Evolutionary conservation across 805 yeast genomes (phyloP).

Genomic region (Cephaloascus albidus): DNA sequence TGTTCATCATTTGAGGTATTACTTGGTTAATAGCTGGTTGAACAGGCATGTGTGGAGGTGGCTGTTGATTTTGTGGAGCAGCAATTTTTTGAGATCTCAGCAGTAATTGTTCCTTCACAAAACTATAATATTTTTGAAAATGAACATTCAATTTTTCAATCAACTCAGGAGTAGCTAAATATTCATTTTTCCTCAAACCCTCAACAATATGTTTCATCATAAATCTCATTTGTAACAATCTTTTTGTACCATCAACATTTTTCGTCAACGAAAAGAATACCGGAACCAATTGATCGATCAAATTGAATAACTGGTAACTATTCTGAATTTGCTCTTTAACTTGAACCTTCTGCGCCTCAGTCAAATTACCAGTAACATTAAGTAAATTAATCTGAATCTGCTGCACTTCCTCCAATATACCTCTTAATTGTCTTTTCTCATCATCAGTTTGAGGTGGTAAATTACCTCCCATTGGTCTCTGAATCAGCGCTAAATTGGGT

Average conservation of each 20-base stretch:
- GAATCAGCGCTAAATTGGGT: no score
- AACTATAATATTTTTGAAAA: constrained; percentile 65
- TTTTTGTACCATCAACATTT: constrained; percentile 65
- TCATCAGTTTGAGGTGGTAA: constrained; percentile 42
- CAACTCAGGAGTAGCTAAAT: constrained; percentile 64
- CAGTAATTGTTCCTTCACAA: constrained; percentile 59
- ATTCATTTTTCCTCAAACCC: constrained; percentile 52
- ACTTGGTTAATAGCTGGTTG: no score
- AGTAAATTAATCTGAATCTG: constrained; percentile 56
- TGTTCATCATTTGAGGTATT: no score
- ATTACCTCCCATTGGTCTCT: no score
- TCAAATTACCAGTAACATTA: constrained; percentile 52
- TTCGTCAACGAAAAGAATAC: constrained; percentile 70
- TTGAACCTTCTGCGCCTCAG: constrained; percentile 54
- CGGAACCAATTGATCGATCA: constrained; percentile 70
- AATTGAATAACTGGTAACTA: constrained; percentile 50
- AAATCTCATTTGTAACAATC: constrained; percentile 68
- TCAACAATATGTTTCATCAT: constrained; percentile 74
- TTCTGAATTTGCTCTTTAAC: constrained; percentile 46
- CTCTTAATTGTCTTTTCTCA: constrained; percentile 51
- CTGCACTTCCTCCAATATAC: constrained; percentile 61
- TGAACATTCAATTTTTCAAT: constrained; percentile 64
- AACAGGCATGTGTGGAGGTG: no score
- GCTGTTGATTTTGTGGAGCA: no score
- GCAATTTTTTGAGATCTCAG: no score